Base-by-base conservation (phyloP, 495 filamentous ascomycete genomes). In the Amphirosellinia nigrospora region DNA sequence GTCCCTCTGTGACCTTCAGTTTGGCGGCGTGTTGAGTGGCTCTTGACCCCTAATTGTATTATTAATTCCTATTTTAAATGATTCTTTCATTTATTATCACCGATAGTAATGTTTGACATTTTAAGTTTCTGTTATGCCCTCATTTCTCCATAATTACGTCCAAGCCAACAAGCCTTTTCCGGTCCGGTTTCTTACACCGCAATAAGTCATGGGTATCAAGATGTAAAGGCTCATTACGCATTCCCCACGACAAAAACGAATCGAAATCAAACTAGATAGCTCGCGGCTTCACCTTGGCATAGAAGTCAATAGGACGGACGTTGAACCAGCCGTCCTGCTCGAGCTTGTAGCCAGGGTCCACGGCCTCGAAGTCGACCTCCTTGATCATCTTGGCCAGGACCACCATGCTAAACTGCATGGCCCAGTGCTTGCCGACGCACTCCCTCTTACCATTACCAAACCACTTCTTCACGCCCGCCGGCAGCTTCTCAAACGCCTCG, bases 391-490 rank as follows among this genome's bases (percentile, higher is more conserved):
- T 83, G 0, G 88, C 86, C 64, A 86, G 75, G 8, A 84, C 83
- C 1, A 90, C 76, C 53, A 88, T 75, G 10, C 80, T 79, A 72
- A 90, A 90, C 73, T 91, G 88, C 87, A 86, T 88, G 0, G 90
- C 90, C 79, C 90, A 91, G n/a, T 89, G 81, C 56, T 87, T 85
- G 19, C 90, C 90, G 61, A 92, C 90, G 68, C 90, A 92, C 60
- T 81, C 87, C 56, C 90, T 74, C 81, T 87, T 87, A 16, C 90
- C 91, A 69, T 92, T 92, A 2, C 91, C 91, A 65, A 91, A 93
- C 77, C 82, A 85, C 78, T 90, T 91, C 88, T 89, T 91, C 5
- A 87, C 87, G 23, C 85, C 86, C 19, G 78, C 75, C 9, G 87
- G 89, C 62, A 90, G 71, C 32, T 80, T 82, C 32, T 89, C 83